phyloP scores from a whole-genome alignment of 2,329 filamentous ascomycete genomes.

The Emmonsia crescens region DNA sequence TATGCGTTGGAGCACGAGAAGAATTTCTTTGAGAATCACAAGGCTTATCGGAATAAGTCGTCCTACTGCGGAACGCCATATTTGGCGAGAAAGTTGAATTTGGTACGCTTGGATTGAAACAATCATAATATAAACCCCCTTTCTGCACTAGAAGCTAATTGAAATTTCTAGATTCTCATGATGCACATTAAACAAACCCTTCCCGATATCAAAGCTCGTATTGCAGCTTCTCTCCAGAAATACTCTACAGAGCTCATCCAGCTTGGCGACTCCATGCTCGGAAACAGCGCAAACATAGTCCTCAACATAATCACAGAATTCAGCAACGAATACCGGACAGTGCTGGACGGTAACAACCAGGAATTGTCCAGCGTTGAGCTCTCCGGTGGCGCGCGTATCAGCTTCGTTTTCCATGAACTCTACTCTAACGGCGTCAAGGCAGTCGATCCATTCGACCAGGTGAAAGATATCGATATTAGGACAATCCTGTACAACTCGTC shows the following conservation, averaged over 20 bases:
- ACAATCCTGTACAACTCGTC: slow-evolving; percentile 98
- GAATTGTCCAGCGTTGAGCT: slow-evolving; percentile 90
- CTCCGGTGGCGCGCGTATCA: slow-evolving; percentile 94
- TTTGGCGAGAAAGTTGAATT: slow-evolving; percentile 87
- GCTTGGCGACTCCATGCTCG: slow-evolving; percentile 86
- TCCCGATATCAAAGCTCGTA: slow-evolving; percentile 95
- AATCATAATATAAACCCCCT: neutral
- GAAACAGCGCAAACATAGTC: slow-evolving; percentile 91
- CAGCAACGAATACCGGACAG: slow-evolving; percentile 91
- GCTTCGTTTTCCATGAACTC: slow-evolving; percentile 97
- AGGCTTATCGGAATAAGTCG: slow-evolving; percentile 96
- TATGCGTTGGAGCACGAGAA: slow-evolving; percentile 87
- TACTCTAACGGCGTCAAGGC: slow-evolving; percentile 97
- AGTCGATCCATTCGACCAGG: slow-evolving; percentile 90
- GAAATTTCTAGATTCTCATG: slow-evolving; percentile 64
- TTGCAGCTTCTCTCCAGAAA: slow-evolving; percentile 86
- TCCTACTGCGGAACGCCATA: slow-evolving; percentile 98
- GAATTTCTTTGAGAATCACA: slow-evolving; percentile 97
- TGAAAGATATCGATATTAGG: slow-evolving; percentile 95
- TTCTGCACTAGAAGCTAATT: slow-evolving; percentile 1
- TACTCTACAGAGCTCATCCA: slow-evolving; percentile 71
- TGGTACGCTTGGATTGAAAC: slow-evolving; percentile 39
- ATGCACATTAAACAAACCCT: slow-evolving; percentile 99
- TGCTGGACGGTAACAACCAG: slow-evolving; percentile 91
- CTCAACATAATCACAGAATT: slow-evolving; percentile 99